Evolutionary conservation across 768 basidiomycete genomes (phyloP), one percentile per base, ranked within the genome.

Genomic region (Phaffia australis): DNA sequence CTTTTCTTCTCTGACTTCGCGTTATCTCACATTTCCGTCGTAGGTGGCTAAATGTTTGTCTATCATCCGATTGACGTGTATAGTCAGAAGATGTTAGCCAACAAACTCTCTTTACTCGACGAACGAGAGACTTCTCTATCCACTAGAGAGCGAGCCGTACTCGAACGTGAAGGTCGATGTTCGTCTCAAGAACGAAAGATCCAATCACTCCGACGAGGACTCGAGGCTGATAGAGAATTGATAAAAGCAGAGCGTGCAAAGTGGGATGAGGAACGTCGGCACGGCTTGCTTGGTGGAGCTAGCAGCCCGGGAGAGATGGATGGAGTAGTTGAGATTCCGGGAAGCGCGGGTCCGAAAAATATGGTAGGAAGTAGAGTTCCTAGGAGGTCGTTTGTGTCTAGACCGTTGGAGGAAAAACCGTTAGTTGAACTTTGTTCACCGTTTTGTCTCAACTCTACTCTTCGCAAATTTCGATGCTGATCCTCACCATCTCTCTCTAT

Each of bases 251-350:
- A 69, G 49, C 11, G 48, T n/a, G 42, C 29, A 19, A 42, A 51
- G 61, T 68, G 55, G 56, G 66, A 68, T 1, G 66, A 68, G n/a
- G 66, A 68, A 56, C 16, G 50, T 19, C 57, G 65, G 59, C 27
- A 59, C 23, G 48, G 47, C 18, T 46, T 50, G 2, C 49, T 47
- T 25, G 50, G 55, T 48, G 54, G 56, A 21, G 50, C 47, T 5
- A 49, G 54, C 29, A 51, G 61, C 21, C 50, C 52, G 27, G 55
- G 55, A 18, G 63, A 64, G 50, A 69, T 63, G 67, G 67, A 69
- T 23, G 67, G 62, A 18, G 62, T 69, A 16, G 46, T 58, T 27
- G 67, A 64, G 62, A 63, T 64, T 48, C 48, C 64, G 21, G 64
- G 64, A 8, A 52, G 59, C 16, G 42, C 16, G 3, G 47, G 42